These are phyloP conservation scores for Teunomyces funiuensis DNA, from an alignment of 805 yeast genomes.

Conservation along the genomic window DNA sequence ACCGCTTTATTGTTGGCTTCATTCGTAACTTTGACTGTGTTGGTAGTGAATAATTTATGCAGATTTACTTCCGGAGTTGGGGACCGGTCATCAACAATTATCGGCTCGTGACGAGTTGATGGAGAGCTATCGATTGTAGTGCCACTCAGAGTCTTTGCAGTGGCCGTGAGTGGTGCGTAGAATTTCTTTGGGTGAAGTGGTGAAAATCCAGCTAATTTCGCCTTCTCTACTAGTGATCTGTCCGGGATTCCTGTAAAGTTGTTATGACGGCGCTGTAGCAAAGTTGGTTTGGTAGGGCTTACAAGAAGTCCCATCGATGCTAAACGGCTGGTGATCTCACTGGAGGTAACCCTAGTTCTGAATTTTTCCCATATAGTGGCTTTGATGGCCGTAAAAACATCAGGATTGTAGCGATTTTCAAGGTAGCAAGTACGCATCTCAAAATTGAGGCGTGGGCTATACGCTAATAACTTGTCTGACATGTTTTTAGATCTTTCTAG, in stretches of 20 bases:
- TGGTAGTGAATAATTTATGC: no score
- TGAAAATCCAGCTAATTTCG: neutral
- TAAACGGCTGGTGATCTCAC: neutral
- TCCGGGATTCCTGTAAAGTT: no score
- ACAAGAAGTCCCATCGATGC: neutral
- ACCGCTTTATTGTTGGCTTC: no score
- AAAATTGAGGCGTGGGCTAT: neutral
- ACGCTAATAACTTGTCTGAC: neutral
- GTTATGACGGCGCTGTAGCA: neutral
- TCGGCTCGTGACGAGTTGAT: no score
- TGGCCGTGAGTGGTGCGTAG: no score
- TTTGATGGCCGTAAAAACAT: neutral
- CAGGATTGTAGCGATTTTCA: neutral
- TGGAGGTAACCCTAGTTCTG: neutral
- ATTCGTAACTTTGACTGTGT: no score
- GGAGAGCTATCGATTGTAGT: no score
- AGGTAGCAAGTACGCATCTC: neutral
- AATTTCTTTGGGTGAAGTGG: no score
- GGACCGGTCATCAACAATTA: no score
- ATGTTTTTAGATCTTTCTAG: neutral
- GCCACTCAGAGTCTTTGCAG: no score
- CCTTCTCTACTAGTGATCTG: neutral
- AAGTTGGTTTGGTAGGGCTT: neutral
- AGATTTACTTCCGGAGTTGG: no score
- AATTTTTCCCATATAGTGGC: neutral